Evolutionary conservation across 2,329 filamentous ascomycete genomes (phyloP).

Genomic region (Corinectria fuckeliana): DNA sequence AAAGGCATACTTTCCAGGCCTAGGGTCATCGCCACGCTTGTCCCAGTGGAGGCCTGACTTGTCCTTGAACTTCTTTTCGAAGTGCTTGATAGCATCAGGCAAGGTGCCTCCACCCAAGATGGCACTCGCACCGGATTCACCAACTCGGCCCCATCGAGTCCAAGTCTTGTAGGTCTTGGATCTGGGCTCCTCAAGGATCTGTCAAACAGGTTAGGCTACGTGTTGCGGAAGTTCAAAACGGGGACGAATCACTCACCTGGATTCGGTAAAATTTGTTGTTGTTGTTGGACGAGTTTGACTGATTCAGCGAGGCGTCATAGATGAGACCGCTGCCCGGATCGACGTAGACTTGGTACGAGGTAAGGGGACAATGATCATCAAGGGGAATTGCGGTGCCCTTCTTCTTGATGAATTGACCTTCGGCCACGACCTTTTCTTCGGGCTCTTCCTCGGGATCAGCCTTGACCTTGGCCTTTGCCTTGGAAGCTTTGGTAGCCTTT

Average conservation of each 20-base stretch:
- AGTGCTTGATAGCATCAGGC: slow-evolving; percentile 54
- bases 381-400: slow-evolving; percentile 55
- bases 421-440: slow-evolving; percentile 47
- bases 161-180: slow-evolving; percentile 62
- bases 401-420: slow-evolving; percentile 55
- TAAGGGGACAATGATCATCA: slow-evolving; percentile 52
- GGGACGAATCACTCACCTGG: slow-evolving; percentile 56
- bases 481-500: slow-evolving; percentile 26
- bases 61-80: slow-evolving; percentile 67
- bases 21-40: slow-evolving; percentile 61
- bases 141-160: slow-evolving; percentile 84
- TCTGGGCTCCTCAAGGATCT: slow-evolving; percentile 52
- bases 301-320: slow-evolving; percentile 81
- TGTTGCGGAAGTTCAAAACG: not conserved
- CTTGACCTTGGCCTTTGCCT: slow-evolving; percentile 25
- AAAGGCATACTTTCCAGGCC: slow-evolving; percentile 76
- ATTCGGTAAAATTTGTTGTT: slow-evolving; percentile 86
- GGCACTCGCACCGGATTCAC: slow-evolving; percentile 60
- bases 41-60: slow-evolving; percentile 66
- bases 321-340: slow-evolving; percentile 67
- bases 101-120: slow-evolving; percentile 52
- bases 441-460: slow-evolving; percentile 34
- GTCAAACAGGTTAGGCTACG: slow-evolving; percentile 11
- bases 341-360: slow-evolving; percentile 65
- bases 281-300: slow-evolving; percentile 74